These are phyloP conservation scores for Gnetum montanum DNA, from an alignment of 75 land plant genomes.

Conservation along the genomic window DNA sequence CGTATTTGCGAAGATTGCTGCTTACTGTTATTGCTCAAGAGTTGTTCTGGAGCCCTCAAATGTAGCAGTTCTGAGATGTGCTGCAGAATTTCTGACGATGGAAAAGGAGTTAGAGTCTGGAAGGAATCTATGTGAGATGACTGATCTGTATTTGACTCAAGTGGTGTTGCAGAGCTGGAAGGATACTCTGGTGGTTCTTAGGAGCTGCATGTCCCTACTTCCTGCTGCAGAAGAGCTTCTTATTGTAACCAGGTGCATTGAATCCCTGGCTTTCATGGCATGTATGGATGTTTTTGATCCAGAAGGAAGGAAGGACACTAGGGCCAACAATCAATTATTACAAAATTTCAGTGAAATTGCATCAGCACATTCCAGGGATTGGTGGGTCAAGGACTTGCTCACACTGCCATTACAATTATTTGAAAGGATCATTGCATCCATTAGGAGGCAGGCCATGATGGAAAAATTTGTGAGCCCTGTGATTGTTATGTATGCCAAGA, in stretches of 20 bases:
- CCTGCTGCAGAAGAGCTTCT: slow-evolving; percentile 72
- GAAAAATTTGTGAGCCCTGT: slow-evolving; percentile 75
- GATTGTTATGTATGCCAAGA: slow-evolving; percentile 54
- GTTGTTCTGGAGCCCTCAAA: slow-evolving; percentile 56
- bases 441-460: slow-evolving; percentile 81
- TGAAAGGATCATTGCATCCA: slow-evolving; percentile 47
- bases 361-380: slow-evolving; percentile 24
- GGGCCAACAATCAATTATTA: slow-evolving; percentile 24
- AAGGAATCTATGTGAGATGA: slow-evolving; percentile 55
- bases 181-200: slow-evolving; percentile 67
- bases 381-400: slow-evolving; percentile 76
- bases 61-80: slow-evolving; percentile 68
- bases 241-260: slow-evolving; percentile 72
- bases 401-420: slow-evolving; percentile 55
- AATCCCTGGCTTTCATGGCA: slow-evolving; percentile 86
- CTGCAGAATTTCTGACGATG: slow-evolving; percentile 76
- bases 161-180: slow-evolving; percentile 80
- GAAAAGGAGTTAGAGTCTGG: slow-evolving; percentile 40
- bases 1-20: slow-evolving; percentile 52
- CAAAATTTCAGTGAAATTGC: slow-evolving; percentile 25
- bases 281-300: slow-evolving; percentile 89
- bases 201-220: slow-evolving; percentile 42
- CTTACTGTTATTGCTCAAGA: slow-evolving; percentile 55
- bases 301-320: slow-evolving; percentile 31
- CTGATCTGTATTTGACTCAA: slow-evolving; percentile 69